Percentiles rank a stretch among this genome's conserved stretches.
phyloP scores from a whole-genome alignment of 2,329 filamentous ascomycete species.

The Colletotrichum australisinense region DNA sequence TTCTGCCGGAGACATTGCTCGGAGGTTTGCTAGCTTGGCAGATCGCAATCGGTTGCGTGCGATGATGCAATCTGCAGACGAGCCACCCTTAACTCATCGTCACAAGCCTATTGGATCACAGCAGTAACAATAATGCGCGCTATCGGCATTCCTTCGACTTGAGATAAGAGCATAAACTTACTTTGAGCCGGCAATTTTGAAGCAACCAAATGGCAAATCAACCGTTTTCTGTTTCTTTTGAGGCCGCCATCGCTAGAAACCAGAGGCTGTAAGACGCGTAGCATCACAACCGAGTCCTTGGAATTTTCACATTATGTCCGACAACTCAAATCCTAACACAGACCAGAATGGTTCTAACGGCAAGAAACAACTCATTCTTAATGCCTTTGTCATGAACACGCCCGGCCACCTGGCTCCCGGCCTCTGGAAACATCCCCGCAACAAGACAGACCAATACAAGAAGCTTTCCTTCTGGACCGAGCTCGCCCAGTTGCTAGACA shows the following conservation, averaged over 20 bases:
- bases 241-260: too few relatives aligned
- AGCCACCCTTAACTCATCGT: not conserved
- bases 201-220: not conserved
- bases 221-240: not conserved
- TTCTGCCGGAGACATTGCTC: not conserved
- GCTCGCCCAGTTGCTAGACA: not conserved
- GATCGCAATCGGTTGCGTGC: constrained; percentile 17
- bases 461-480: not conserved
- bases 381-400: not conserved
- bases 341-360: not conserved
- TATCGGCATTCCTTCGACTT: not conserved
- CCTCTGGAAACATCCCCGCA: not conserved
- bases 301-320: not conserved
- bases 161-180: not conserved
- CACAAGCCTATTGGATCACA: constrained; percentile 41
- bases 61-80: constrained; percentile 19
- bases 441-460: not conserved
- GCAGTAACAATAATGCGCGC: not conserved
- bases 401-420: not conserved
- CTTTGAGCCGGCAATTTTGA: not conserved
- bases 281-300: not conserved
- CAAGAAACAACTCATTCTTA: not conserved
- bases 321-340: not conserved
- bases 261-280: not conserved
- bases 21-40: not conserved